A percentile compares a stretch with the other conserved stretches of the same genome.
phyloP scores from a whole-genome alignment of 2,329 filamentous ascomycete genomes.

The Pseudopithomyces maydicus region DNA sequence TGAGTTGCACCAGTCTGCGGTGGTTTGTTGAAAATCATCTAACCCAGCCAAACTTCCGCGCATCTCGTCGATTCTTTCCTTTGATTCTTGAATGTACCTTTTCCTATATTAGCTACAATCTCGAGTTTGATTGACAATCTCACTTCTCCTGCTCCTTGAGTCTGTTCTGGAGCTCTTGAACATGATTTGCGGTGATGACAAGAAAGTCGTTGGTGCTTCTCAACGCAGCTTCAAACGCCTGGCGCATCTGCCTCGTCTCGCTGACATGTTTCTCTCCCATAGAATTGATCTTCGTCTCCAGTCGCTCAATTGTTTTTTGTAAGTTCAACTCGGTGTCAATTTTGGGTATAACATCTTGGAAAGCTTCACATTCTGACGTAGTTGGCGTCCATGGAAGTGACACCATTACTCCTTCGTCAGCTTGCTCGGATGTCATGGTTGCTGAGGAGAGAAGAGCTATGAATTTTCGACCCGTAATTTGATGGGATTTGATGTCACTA shows the following conservation, averaged over 20 bases:
- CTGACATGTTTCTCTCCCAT: not conserved
- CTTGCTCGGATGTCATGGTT: not conserved
- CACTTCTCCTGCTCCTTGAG: not conserved
- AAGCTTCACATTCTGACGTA: not conserved
- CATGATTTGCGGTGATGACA: not conserved
- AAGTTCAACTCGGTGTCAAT: not conserved
- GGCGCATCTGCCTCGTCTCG: not conserved
- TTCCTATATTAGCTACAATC: not conserved
- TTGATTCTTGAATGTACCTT: not conserved
- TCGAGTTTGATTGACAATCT: not conserved
- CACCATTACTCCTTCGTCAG: not conserved
- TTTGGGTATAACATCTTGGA: not conserved
- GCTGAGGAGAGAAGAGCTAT: too few relatives aligned
- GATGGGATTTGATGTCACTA: too few relatives aligned
- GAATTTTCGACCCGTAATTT: too few relatives aligned
- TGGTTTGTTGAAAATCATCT: not conserved
- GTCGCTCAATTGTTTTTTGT: not conserved
- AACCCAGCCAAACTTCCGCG: not conserved
- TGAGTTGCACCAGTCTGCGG: not conserved
- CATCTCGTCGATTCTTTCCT: not conserved
- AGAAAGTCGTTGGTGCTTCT: not conserved
- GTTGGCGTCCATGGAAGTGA: conserved; percentile 2
- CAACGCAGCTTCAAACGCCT: not conserved
- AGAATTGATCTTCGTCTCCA: not conserved
- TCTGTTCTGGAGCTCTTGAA: not conserved